Base-by-base conservation (phyloP, 2,329 filamentous ascomycete species). In the Fusarium denticulatum region DNA sequence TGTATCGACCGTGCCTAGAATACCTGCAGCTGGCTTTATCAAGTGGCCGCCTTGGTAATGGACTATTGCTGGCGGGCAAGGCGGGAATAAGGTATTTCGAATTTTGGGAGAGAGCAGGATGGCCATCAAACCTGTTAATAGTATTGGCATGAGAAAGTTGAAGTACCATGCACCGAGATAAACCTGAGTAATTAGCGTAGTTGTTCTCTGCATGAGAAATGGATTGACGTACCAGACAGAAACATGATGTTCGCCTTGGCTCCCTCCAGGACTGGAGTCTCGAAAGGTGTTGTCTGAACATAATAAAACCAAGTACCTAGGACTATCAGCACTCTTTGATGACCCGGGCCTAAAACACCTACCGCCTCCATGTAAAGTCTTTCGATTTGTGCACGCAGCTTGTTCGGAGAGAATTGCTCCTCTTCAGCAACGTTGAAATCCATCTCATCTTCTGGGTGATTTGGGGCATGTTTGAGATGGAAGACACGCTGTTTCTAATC, bases 381-480 rank as follows among this genome's bases (percentile, higher is more conserved):
- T 80, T 96, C 94, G 5, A 95, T 78, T 46, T 92, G 94, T 6
- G 90, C 88, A n/a, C 93, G 87, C 43, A 96, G 84, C 80, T 95
- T 96, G 77, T 96, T 93, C 0, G 93, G 93, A 0, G 92, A 93
- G 79, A 95, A 95, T 67, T 95, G 92, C 75, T 95, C 93, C 59
- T 94, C 91, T 50, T 94, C 90, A 12, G 92, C 90, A 20, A 75
- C 46, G 12, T 63, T 43, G 13, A 75, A 32, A 53, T 75, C 73
- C 24, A 75, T 37, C 5, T 66, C 50, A 15, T 50, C 40, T 2
- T 45, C 26, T 6, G 53, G 50, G 15, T 59, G 58, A 1, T 39
- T 6, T 5, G 47, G 24, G 3, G 20, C 32, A 30, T 63, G 32
- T n/a, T 71, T 65, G 3, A 75, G 32, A 26, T 75, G 63, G 4